Evolutionary conservation across 2,329 filamentous ascomycete species (phyloP), one percentile per base, ranked within the genome.

Genomic region (Aspergillus niger): DNA sequence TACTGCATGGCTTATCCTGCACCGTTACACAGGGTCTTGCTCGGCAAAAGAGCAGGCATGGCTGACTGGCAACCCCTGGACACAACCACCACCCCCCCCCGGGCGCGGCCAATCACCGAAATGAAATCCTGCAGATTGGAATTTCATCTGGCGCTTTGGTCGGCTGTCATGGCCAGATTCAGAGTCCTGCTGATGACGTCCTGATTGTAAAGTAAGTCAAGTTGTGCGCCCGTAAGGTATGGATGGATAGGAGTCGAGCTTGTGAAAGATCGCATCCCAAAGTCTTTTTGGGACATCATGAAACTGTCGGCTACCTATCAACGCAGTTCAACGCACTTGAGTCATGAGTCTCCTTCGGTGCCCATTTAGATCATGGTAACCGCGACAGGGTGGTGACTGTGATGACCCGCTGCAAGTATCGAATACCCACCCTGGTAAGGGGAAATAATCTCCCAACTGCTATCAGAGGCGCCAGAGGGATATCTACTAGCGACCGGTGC

Each of bases 81-180:
- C 52, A 26, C 26, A 2, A 8, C 36, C 15, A 4, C 26, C 26
- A 26, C 26, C 26, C 5, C 26, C 5, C 30, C 30, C 30, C 30
- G 20, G 20, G 30, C 11, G 10, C 52, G 26, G 38, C 51, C 49
- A 41, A 54, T 54, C 36, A 41, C n/a, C 36, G 36, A 26, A 13
- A 26, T 17, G 10, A 26, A 30, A 30, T 20, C 36, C 52, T 55
- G 52, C 52, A 55, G 24, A 55, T 55, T 44, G 32, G 38, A 28
- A 43, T 55, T 39, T 22, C 15, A 24, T 28, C 41, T 44, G 52
- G 52, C 52, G 51, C 36, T 17, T 24, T 32, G 38, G 20, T 55
- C 52, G 52, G 52, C 36, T 55, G 52, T 28, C 38, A 55, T 55
- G 52, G 41, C 52, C 22, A 41, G 20, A 55, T 44, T 32, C 15